phyloP scores from a whole-genome alignment of 106 monocot species.

The Allium fistulosum region DNA sequence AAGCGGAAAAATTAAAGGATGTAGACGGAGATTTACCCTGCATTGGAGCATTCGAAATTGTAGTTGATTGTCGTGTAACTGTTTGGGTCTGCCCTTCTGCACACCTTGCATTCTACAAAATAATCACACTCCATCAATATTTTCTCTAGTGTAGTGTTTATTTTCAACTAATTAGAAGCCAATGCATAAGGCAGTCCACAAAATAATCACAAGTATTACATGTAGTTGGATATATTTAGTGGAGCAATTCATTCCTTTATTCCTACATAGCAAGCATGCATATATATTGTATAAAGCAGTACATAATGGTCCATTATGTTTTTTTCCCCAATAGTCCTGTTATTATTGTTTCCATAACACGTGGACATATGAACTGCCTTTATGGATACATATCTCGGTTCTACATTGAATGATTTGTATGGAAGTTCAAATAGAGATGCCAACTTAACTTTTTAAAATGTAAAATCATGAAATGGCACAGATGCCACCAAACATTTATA shows the following conservation, averaged over 20 bases:
- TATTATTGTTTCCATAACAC: too few species aligned
- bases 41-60: conserved; percentile 8
- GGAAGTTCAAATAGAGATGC: too few species aligned
- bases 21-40: background rate
- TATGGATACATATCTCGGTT: too few species aligned
- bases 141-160: background rate
- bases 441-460: too few species aligned
- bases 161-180: too few species aligned
- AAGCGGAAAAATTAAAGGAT: too few species aligned
- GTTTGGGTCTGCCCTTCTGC: conserved; percentile 16
- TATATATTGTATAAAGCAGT: background rate
- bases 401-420: too few species aligned
- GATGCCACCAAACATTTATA: too few species aligned
- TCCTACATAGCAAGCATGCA: background rate
- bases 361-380: too few species aligned
- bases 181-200: background rate
- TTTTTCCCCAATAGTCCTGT: too few species aligned
- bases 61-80: conserved; percentile 11
- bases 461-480: too few species aligned
- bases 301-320: background rate
- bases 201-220: background rate
- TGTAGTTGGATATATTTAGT: background rate
- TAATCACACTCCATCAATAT: background rate
- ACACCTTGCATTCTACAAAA: conserved; percentile 10
- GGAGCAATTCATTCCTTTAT: background rate